Evolutionary conservation across 306 rosid species (phyloP), one percentile per base, ranked within the genome.

Genomic region (Styphnolobium japonicum): DNA sequence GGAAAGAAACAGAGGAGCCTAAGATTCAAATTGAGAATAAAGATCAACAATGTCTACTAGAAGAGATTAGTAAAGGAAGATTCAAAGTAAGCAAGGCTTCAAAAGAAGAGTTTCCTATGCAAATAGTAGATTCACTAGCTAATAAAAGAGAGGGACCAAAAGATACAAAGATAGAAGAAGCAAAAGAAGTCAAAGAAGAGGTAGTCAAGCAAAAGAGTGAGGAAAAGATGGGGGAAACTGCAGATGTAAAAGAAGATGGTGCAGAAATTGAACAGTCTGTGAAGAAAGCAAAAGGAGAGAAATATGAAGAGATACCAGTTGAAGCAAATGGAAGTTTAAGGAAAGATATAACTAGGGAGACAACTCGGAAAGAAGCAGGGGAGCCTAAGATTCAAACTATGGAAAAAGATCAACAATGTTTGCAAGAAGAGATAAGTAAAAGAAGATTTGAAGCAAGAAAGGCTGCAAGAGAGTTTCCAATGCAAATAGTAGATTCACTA

Each of bases 351-450:
- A 63, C 18, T 6, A 43, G 10, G 36, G 55, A 42, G 37, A 53
- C 7, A 57, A 33, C 5, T 46, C 18, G 6, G 2, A 39, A 39
- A 21, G 53, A 40, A 19, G 52, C 2, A 1, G 25, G 71, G 11
- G 55, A 76, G 46, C 52, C 80, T 15, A 53, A 31, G 46, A 57
- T 53, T 63, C 56, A 9, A 66, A 14, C 37, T 11, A 42, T 15
- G 67, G 55, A 49, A 15, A 51, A 60, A 53, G 78, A 63, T 66
- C 64, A 74, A 51, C 75, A 68, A 43, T 6, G 14, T 23, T 52
- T 53, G 27, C 40, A 75, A 42, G 81, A 76, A 18, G 81, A 48
- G 4, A 51, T 34, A 51, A 27, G 70, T 9, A 33, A 64, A 64
- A 68, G 60, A 63, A 71, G 15, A 58, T 61, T 60, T 80, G 57